phyloP scores from a whole-genome alignment of 257 asterid genomes.

The Misopates orontium region DNA sequence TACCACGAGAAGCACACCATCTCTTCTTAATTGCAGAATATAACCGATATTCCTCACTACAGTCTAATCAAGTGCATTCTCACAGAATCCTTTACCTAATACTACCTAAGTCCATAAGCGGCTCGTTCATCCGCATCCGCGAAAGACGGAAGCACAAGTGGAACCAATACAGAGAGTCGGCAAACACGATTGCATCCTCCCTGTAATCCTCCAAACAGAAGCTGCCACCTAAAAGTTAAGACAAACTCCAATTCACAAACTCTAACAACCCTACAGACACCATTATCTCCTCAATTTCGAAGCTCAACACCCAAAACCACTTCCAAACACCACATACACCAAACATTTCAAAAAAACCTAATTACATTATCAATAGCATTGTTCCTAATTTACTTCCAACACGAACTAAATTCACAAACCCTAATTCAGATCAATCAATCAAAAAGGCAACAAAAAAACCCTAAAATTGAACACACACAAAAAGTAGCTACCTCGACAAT shows the following conservation, averaged over 20 bases:
- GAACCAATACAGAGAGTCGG: too few relatives aligned
- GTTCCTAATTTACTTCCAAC: neutral
- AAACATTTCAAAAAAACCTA: neutral
- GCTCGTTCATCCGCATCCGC: too few relatives aligned
- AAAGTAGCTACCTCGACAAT: slow-evolving; percentile 66
- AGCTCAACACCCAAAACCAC: neutral
- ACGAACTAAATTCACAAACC: slow-evolving; percentile 8
- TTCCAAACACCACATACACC: neutral
- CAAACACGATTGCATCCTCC: too few relatives aligned
- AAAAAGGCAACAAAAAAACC: neutral
- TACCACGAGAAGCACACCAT: too few relatives aligned
- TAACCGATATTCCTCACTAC: too few relatives aligned
- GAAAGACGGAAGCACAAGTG: too few relatives aligned
- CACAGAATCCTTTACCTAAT: too few relatives aligned
- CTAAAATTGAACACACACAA: neutral
- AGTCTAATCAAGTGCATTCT: neutral
- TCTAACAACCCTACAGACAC: neutral
- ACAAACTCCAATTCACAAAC: too few relatives aligned
- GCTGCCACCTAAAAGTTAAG: too few relatives aligned
- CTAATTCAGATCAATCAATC: neutral
- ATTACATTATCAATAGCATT: neutral
- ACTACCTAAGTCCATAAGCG: too few relatives aligned
- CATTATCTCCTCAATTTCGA: neutral
- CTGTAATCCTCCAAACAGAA: too few relatives aligned
- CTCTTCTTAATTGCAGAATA: too few relatives aligned